Percentiles rank a stretch among this genome's conserved stretches.
phyloP scores from a whole-genome alignment of 345 rosid genomes.

The Aethionema arabicum region DNA sequence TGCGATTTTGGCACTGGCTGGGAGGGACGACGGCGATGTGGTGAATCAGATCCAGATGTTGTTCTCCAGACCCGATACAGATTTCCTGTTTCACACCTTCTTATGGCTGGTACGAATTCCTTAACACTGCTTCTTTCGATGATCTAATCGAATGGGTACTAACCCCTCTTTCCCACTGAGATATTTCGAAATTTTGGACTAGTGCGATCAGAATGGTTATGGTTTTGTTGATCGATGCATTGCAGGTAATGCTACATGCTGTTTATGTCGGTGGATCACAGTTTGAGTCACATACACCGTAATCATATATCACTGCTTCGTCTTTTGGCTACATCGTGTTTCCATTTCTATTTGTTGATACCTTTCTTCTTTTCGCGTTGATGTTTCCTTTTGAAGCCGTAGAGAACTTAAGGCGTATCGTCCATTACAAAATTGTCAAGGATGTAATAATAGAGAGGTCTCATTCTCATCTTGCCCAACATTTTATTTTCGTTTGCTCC shows the following conservation, averaged over 20 bases:
- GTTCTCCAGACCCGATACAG: conserved; percentile 16
- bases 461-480: conserved; percentile 9
- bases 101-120: conserved; percentile 12
- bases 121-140: conserved; percentile 1
- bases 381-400: conserved; percentile 41
- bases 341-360: conserved; percentile 6
- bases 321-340: conserved; percentile 1
- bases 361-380: conserved; percentile 14
- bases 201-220: background rate
- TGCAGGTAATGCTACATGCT: conserved; percentile 48
- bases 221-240: background rate
- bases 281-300: conserved; percentile 42
- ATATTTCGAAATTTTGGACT: background rate
- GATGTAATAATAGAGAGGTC: conserved; percentile 48
- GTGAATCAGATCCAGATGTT: conserved; percentile 32
- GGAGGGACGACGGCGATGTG: conserved; percentile 23
- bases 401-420: conserved; percentile 43
- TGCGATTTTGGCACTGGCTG: conserved; percentile 1
- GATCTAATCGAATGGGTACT: conserved; percentile 4
- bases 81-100: conserved; percentile 16
- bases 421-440: conserved; percentile 38
- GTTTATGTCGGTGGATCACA: conserved; percentile 42
- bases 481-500: background rate
- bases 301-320: conserved; percentile 29
- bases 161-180: background rate